phyloP scores from a whole-genome alignment of 2,329 filamentous ascomycete genomes.

The Chaetomium strumarium region DNA sequence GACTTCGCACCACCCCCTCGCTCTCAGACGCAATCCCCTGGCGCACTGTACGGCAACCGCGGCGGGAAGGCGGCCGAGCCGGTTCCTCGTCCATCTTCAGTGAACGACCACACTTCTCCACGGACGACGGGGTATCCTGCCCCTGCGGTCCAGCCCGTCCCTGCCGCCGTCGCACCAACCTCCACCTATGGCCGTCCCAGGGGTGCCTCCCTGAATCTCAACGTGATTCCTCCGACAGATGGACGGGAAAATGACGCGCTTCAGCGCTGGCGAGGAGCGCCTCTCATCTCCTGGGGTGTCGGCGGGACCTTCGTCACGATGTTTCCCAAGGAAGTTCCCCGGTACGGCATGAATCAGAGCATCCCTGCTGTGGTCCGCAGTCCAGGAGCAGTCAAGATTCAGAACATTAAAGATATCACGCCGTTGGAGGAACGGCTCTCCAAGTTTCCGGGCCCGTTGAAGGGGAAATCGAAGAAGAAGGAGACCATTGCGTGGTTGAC shows the following conservation, averaged over 20 bases:
- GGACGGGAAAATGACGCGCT: conserved; percentile 69
- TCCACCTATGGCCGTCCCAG: conserved; percentile 35
- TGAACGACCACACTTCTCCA: conserved; percentile 41
- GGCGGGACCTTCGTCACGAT: conserved; percentile 76
- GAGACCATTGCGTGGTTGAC: conserved; percentile 78
- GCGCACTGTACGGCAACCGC: conserved; percentile 38
- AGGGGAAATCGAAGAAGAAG: conserved; percentile 91
- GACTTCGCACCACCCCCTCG: conserved; percentile 52
- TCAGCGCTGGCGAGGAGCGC: conserved; percentile 84
- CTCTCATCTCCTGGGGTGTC: conserved; percentile 82
- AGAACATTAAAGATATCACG: conserved; percentile 66
- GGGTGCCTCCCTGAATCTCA: conserved; percentile 49
- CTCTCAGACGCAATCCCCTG: conserved; percentile 59
- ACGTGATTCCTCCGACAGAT: conserved; percentile 57
- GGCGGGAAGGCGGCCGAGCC: conserved; percentile 35
- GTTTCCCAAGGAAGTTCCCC: conserved; percentile 83
- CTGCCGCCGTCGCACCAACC: conserved; percentile 12
- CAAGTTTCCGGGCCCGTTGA: conserved; percentile 86
- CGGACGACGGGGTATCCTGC: conserved; percentile 22
- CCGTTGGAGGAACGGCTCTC: conserved; percentile 65
- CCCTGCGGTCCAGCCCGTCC: not conserved
- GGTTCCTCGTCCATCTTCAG: conserved; percentile 49
- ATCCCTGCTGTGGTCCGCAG: conserved; percentile 74
- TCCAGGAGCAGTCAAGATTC: conserved; percentile 75
- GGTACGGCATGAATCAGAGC: conserved; percentile 70